Base-by-base conservation (phyloP, 139 green algal genomes). In the Closterium sp. region DNA sequence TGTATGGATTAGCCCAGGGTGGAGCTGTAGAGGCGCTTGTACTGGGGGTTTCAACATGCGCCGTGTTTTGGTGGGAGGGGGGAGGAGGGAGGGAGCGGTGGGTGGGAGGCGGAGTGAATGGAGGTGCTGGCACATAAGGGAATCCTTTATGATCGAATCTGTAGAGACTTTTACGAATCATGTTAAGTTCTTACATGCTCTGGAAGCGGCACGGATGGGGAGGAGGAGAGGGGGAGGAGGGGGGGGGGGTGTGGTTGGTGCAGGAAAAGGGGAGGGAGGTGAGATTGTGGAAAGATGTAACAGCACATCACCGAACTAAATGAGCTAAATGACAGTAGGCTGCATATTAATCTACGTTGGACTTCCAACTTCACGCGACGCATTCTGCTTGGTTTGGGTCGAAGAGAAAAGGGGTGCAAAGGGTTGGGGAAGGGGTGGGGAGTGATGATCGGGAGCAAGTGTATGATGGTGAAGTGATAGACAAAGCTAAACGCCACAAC, bases 101-200 rank as follows among this genome's bases (percentile, higher is more conserved):
- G 73, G 4, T 29, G n/a, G 9, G 79, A 2, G 27, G 79, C 9
- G 79, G 79, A 31, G 79, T 9, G n/a, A 27, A 27, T 29, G 70
- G 24, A 27, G 70, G 21, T 86, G 70, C 2, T 5, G 2, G 70
- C 70, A 3, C 22, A 29, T 2, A 4, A 24, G 70, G 22, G 24
- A 38, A 29, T 27, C 21, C 24, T 24, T 86, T 2, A 29, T 4
- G 24, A 5, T 29, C 4, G 70, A 27, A 27, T 86, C 70, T 86
- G 70, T 29, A 86, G 22, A 27, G 70, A 27, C 24, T 2, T 24
- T 86, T 24, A 5, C 21, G 24, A 27, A 29, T 24, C 89, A 91
- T 27, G 70, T 99, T 99, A 13, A 97, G 97, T 84, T 96, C 96
- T 94, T 96, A 97, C 24, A 62, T 91, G 2, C 96, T 87, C 2